Percentiles rank a stretch among this genome's conserved stretches.
Evolutionary conservation across 192 early-diverging fungal species (phyloP).

Genomic region (Lunasporangiospora selenospora): DNA sequence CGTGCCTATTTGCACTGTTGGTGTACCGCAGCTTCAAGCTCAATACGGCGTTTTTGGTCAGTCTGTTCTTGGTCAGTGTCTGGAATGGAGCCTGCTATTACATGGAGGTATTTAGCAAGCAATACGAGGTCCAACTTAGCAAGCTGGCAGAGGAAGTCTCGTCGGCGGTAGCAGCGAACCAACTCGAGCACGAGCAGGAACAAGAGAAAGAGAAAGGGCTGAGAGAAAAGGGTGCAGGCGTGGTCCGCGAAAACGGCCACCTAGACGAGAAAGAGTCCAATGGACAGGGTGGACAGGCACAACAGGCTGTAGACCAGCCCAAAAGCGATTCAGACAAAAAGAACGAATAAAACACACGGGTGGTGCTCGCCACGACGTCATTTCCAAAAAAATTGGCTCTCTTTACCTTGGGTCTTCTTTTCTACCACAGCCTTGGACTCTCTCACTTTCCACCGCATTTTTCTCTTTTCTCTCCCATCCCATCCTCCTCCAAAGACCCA

Average conservation of each 20-base stretch:
- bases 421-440: background rate
- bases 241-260: too few species aligned
- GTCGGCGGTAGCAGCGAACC: constrained; percentile 28
- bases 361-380: background rate
- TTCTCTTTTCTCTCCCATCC: constrained; percentile 1
- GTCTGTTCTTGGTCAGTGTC: constrained; percentile 60
- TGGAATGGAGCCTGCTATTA: constrained; percentile 76
- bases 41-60: constrained; percentile 60
- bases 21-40: constrained; percentile 60
- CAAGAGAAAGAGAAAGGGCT: too few species aligned
- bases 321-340: constrained; percentile 32
- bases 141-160: constrained; percentile 33
- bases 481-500: constrained; percentile 2
- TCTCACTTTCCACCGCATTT: background rate
- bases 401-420: background rate
- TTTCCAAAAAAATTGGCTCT: background rate
- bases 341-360: constrained; percentile 8
- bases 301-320: background rate
- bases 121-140: constrained; percentile 52
- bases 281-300: background rate
- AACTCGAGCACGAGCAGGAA: constrained; percentile 12
- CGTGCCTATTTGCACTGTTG: constrained; percentile 53
- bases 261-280: constrained; percentile 3
- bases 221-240: too few species aligned
- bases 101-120: constrained; percentile 71